Evolutionary conservation across 2,329 filamentous ascomycete genomes (phyloP).

Genomic region (Pezicula neosporulosa): DNA sequence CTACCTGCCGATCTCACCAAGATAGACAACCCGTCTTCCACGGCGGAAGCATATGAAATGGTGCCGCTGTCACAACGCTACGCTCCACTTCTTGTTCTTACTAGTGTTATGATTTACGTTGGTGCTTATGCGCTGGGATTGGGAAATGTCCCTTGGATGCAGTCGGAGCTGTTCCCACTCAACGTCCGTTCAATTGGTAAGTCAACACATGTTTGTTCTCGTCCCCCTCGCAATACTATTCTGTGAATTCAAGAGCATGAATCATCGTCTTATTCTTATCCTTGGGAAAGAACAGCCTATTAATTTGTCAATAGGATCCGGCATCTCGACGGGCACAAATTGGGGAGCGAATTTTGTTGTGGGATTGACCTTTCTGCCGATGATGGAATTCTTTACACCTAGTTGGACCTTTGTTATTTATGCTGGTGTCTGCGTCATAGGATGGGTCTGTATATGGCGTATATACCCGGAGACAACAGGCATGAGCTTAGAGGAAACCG

Average conservation of each 20-base stretch:
- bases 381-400: slow-evolving; percentile 75
- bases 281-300: no score
- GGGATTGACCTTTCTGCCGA: slow-evolving; percentile 80
- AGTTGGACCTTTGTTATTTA: slow-evolving; percentile 81
- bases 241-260: no score
- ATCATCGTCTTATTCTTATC: no score
- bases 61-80: slow-evolving; percentile 20
- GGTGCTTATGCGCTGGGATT: slow-evolving; percentile 82
- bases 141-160: slow-evolving; percentile 94
- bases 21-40: slow-evolving; percentile 19
- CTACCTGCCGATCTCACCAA: slow-evolving; percentile 19
- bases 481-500: slow-evolving; percentile 76
- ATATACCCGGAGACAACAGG: slow-evolving; percentile 89
- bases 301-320: slow-evolving; percentile 42
- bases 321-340: slow-evolving; percentile 74
- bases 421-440: slow-evolving; percentile 62
- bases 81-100: slow-evolving; percentile 58
- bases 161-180: slow-evolving; percentile 85
- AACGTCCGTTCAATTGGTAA: slow-evolving; percentile 62
- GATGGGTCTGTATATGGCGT: slow-evolving; percentile 65
- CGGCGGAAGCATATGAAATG: slow-evolving; percentile 15
- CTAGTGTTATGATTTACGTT: slow-evolving; percentile 79
- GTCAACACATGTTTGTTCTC: no score
- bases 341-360: slow-evolving; percentile 87
- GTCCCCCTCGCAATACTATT: no score